Percentiles rank a stretch among this genome's conserved stretches.
phyloP scores from a whole-genome alignment of 1,139 yeast species.

The Tardiomyces digboiensis region DNA sequence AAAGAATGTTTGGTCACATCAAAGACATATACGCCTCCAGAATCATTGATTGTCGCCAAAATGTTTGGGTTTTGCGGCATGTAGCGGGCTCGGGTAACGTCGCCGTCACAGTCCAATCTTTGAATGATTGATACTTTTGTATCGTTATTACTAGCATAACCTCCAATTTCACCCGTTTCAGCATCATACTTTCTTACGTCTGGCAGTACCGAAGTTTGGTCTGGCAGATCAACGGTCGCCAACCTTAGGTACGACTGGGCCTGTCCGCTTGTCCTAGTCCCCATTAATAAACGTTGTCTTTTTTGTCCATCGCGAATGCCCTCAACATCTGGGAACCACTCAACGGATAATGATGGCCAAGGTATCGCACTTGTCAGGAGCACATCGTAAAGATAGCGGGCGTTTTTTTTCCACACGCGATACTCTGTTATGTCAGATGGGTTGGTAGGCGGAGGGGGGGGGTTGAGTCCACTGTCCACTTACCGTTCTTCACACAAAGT shows the following conservation, averaged over 20 bases:
- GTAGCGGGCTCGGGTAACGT: conserved; percentile 73
- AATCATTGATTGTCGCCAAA: conserved; percentile 71
- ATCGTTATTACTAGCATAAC: conserved; percentile 19
- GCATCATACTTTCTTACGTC: conserved; percentile 27
- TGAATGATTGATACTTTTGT: conserved; percentile 35
- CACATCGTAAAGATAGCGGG: conserved; percentile 80
- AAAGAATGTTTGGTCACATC: conserved; percentile 39
- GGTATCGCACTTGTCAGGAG: conserved; percentile 60
- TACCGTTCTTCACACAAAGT: too few species aligned
- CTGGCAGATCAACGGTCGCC: conserved; percentile 42
- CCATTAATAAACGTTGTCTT: conserved; percentile 45
- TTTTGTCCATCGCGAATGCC: conserved; percentile 11
- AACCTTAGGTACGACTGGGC: conserved; percentile 71
- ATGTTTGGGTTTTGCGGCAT: conserved; percentile 63
- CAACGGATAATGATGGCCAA: conserved; percentile 42
- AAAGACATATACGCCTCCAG: conserved; percentile 65
- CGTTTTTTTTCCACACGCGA: conserved; percentile 92
- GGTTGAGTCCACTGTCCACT: too few species aligned
- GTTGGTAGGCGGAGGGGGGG: too few species aligned
- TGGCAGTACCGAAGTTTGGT: conserved; percentile 37
- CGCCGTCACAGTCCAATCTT: conserved; percentile 31
- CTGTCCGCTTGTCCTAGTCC: conserved; percentile 82
- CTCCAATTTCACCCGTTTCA: conserved; percentile 26
- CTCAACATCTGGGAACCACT: conserved; percentile 35
- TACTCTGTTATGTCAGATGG: conserved; percentile 52